Conservation (phyloP, 148 eudicot genomes). For the Euryodendron excelsum region DNA sequence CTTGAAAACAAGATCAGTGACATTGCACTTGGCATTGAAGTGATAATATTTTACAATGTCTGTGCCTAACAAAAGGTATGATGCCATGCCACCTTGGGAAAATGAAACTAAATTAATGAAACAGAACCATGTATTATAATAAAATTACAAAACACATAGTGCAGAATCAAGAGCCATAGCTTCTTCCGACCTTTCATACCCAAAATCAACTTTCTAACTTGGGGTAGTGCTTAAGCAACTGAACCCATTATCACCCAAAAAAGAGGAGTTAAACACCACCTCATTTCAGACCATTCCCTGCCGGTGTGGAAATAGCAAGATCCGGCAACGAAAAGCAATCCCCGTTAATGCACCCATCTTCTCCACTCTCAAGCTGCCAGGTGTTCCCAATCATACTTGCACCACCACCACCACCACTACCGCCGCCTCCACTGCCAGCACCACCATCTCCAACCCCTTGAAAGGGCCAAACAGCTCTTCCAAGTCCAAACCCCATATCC, state of each 20-base stretch:
- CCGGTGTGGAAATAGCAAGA: slow-evolving; percentile 66
- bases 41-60: no score
- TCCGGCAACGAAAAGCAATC: slow-evolving; percentile 57
- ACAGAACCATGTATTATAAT: neutral
- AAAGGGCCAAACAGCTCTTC: slow-evolving; percentile 41
- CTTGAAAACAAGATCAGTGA: no score
- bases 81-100: no score
- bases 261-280: neutral
- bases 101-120: neutral
- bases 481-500: slow-evolving; percentile 42
- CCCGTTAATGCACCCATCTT: slow-evolving; percentile 24
- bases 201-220: neutral
- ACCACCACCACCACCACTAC: slow-evolving; percentile 8
- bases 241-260: neutral
- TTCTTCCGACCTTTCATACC: neutral
- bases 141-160: no score
- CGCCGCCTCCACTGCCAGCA: slow-evolving; percentile 14
- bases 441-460: slow-evolving; percentile 22
- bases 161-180: neutral
- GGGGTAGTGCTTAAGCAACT: neutral
- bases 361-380: slow-evolving; percentile 67
- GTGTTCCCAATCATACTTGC: slow-evolving; percentile 29
- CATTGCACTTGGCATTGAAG: neutral
- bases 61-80: no score
- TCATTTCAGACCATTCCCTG: slow-evolving; percentile 38